Percentiles rank a stretch among this genome's conserved stretches.
phyloP scores from a whole-genome alignment of 1,139 yeast genomes.

The Scheffersomyces titani region DNA sequence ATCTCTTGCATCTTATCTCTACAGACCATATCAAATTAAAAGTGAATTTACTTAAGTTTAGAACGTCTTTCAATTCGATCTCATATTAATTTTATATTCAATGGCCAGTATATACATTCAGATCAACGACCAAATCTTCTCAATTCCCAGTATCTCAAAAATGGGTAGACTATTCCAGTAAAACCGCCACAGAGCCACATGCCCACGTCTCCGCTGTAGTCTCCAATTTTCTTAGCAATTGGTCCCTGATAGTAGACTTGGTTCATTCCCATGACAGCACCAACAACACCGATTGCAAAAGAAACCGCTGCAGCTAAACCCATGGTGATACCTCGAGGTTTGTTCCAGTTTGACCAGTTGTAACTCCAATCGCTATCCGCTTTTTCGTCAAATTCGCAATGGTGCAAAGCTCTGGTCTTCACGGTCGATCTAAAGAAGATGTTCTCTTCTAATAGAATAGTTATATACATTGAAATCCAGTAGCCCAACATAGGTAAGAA shows the following conservation, averaged over 20 bases:
- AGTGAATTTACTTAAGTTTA: too few species aligned
- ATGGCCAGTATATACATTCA: too few species aligned
- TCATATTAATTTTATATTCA: too few species aligned
- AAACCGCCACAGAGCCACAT: conserved; percentile 10
- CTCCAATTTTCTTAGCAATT: conserved; percentile 26
- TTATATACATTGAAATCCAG: conserved; percentile 30
- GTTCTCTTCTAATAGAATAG: conserved; percentile 25
- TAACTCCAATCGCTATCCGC: conserved; percentile 8
- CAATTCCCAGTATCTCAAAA: conserved; percentile 18
- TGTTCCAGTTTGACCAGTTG: conserved; percentile 21
- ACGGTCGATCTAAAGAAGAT: conserved; percentile 17
- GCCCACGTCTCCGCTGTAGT: conserved; percentile 13
- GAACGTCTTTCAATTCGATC: too few species aligned
- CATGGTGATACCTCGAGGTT: conserved; percentile 17
- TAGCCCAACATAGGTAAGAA: conserved; percentile 31
- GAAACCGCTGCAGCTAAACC: conserved; percentile 29
- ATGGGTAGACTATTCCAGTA: conserved; percentile 8
- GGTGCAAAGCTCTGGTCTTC: conserved; percentile 12
- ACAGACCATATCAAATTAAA: too few species aligned
- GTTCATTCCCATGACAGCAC: conserved; percentile 35
- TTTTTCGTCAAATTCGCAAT: conserved; percentile 12
- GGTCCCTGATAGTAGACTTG: conserved; percentile 34
- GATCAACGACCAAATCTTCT: conserved; percentile 14
- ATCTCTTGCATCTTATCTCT: too few species aligned
- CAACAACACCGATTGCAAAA: conserved; percentile 26